Evolutionary conservation across 371 early-diverging fungal genomes (phyloP).

Genomic region (Lichtheimia ramosa): DNA sequence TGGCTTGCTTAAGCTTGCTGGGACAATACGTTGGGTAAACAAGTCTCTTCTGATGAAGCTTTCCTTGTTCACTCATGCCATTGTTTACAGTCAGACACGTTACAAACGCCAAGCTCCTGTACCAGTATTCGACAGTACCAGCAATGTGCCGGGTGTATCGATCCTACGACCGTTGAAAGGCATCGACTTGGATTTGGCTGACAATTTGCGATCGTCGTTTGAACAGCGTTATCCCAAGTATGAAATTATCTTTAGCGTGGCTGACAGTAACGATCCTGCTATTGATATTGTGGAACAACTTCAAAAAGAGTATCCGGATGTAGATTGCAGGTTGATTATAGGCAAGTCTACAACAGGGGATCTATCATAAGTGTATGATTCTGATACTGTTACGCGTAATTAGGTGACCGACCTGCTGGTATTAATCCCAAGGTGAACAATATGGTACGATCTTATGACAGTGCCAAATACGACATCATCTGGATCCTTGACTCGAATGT

Average conservation of each 20-base stretch:
- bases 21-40: slow-evolving; percentile 50
- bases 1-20: slow-evolving; percentile 37
- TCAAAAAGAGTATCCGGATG: slow-evolving; percentile 65
- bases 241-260: slow-evolving; percentile 88
- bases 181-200: slow-evolving; percentile 76
- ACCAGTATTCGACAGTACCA: slow-evolving; percentile 48
- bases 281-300: slow-evolving; percentile 71
- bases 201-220: slow-evolving; percentile 82
- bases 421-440: slow-evolving; percentile 97
- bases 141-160: slow-evolving; percentile 66
- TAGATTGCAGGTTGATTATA: slow-evolving; percentile 69
- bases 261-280: slow-evolving; percentile 74
- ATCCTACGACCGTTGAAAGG: slow-evolving; percentile 93
- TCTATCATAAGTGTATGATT: too few relatives aligned
- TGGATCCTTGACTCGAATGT: slow-evolving; percentile 96
- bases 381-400: background rate
- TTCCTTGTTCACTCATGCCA: background rate
- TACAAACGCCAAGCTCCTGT: slow-evolving; percentile 33
- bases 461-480: slow-evolving; percentile 83
- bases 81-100: slow-evolving; percentile 44
- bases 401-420: slow-evolving; percentile 70
- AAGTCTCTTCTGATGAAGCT: background rate
- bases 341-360: slow-evolving; percentile 6
- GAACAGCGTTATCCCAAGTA: slow-evolving; percentile 78
- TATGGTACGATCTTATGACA: slow-evolving; percentile 78